Evolutionary conservation across 1,139 yeast species (phyloP).

Genomic region (Geotrichum phurueaensis): DNA sequence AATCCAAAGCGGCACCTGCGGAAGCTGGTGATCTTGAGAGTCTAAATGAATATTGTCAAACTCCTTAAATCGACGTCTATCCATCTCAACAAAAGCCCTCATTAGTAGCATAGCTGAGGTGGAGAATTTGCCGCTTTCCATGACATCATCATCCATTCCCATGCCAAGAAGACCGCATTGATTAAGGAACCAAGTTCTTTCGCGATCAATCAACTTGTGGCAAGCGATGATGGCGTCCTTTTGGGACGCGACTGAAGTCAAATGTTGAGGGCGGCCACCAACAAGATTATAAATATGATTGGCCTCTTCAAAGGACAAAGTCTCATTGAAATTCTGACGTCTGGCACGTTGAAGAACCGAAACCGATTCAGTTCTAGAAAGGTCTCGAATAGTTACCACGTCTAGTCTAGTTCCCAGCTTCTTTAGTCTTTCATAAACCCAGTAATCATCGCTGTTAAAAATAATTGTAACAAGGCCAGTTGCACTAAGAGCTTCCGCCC

Average conservation of each 20-base stretch:
- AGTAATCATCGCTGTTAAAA: conserved; percentile 79
- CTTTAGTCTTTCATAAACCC: conserved; percentile 77
- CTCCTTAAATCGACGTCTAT: conserved; percentile 34
- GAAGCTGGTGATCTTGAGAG: conserved; percentile 48
- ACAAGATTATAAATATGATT: conserved; percentile 59
- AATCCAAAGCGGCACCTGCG: conserved; percentile 75
- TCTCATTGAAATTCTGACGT: conserved; percentile 42
- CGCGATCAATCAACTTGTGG: conserved; percentile 66
- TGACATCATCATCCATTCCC: conserved; percentile 83
- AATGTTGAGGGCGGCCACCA: conserved; percentile 83
- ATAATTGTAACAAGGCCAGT: conserved; percentile 70
- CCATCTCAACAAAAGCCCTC: conserved; percentile 68
- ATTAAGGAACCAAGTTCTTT: conserved; percentile 79
- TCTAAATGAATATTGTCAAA: conserved; percentile 24
- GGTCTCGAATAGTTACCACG: conserved; percentile 63
- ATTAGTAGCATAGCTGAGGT: conserved; percentile 71
- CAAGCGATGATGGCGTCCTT: conserved; percentile 57
- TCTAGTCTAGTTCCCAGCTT: conserved; percentile 70
- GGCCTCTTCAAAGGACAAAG: conserved; percentile 40
- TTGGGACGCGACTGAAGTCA: conserved; percentile 68
- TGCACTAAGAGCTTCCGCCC: conserved; percentile 74
- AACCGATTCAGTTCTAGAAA: conserved; percentile 51
- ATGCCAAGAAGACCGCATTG: conserved; percentile 74
- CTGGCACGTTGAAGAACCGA: conserved; percentile 54
- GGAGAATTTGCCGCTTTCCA: conserved; percentile 78